phyloP scores from a whole-genome alignment of 805 yeast genomes.

The Wickerhamomyces ciferrii region DNA sequence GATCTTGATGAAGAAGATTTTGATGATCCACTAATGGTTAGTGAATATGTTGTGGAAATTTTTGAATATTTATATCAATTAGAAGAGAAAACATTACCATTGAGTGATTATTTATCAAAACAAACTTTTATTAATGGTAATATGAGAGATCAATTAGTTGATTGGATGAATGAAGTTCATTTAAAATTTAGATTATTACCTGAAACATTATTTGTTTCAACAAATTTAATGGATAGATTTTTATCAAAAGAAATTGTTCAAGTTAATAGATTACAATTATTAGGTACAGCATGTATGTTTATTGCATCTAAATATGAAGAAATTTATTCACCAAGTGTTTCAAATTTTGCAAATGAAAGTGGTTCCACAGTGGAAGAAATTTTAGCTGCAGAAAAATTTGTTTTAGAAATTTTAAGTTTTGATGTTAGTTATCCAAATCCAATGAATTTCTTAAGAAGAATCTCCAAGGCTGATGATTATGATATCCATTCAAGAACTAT shows the following conservation, averaged over 20 bases:
- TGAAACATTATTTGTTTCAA: conserved; percentile 80
- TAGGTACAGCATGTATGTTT: conserved; percentile 82
- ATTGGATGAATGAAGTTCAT: conserved; percentile 92
- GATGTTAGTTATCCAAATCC: conserved; percentile 88
- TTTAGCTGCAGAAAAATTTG: conserved; percentile 78
- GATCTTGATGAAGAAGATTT: conserved; percentile 75
- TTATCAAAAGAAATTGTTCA: conserved; percentile 73
- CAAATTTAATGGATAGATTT: conserved; percentile 84
- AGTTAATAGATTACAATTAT: conserved; percentile 74
- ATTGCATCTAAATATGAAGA: conserved; percentile 94
- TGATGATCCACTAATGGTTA: conserved; percentile 86
- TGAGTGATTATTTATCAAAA: conserved; percentile 31
- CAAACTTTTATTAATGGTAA: conserved; percentile 37
- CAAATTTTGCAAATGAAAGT: conserved; percentile 80
- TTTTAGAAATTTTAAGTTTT: conserved; percentile 67
- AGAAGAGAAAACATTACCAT: conserved; percentile 68
- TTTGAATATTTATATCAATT: conserved; percentile 71
- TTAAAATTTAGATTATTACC: conserved; percentile 78
- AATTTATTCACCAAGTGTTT: conserved; percentile 82
- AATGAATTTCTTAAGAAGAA: conserved; percentile 85
- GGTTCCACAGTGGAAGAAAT: conserved; percentile 80
- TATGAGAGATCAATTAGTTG: conserved; percentile 83
- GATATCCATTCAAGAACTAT: conserved; percentile 86
- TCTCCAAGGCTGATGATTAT: conserved; percentile 91
- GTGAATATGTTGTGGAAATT: conserved; percentile 87